Evolutionary conservation across 106 monocot genomes (phyloP), one percentile per base, ranked within the genome.

Genomic region (Triglochin maritima): DNA sequence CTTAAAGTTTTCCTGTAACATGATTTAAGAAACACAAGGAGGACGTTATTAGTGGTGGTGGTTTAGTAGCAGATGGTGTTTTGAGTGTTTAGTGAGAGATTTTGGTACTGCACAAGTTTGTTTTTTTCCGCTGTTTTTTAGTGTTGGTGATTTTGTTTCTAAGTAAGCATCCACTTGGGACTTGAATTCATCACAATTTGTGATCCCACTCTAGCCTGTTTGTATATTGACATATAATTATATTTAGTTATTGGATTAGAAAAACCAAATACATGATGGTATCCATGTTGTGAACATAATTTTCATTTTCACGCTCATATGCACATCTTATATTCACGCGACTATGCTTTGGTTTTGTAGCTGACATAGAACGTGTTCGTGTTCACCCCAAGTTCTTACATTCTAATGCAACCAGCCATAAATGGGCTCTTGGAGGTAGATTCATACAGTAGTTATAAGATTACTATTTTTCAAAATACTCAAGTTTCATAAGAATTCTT

Each of bases 351-450:
- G 3, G 41, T 17, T 76, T 52, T 63, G 76, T 67, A 78, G 66
- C 43, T 41, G 85, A 87, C 63, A 76, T 96, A 79, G 95, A 96
- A 74, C 95, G 85, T 78, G 85, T 90, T 16, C 81, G 95, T 57
- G 95, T 95, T 70, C 95, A 95, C 44, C 95, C 90, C 5, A 96
- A 86, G 67, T 96, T 96, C 82, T 74, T 96, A 52, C 95, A 96
- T 78, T 96, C 95, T 52, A 96, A 96, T 82, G 95, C 95, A 55
- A 96, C 95, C 47, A 90, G 95, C 64, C 95, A 96, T 78, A 96
- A 96, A 54, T 96, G 95, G 95, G 90, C 87, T 47, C 83, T 96
- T 78, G 95, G 95, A 76, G 95, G 95, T 69, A 78, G 90, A 83
- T 56, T 69, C 79, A 67, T 9, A 50, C 6, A 53, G 5, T 64